Percentiles rank a stretch among this genome's conserved stretches.
These are phyloP conservation scores for Malassezia brasiliensis DNA, from an alignment of 1,284 basidiomycete species.

Conservation along the genomic window DNA sequence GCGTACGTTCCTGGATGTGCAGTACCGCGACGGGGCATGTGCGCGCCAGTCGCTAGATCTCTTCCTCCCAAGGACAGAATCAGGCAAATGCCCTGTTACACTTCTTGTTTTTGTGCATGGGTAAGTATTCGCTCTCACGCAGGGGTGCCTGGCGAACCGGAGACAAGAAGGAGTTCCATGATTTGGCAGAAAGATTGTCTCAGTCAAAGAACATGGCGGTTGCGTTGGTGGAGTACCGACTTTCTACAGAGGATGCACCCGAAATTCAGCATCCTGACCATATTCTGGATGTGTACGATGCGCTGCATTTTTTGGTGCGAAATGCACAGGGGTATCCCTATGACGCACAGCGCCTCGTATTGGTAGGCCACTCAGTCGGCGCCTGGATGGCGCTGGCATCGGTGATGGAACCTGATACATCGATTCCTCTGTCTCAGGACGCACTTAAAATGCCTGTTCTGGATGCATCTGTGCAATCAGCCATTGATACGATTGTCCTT, in stretches of 20 bases:
- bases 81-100: neutral
- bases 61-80: neutral
- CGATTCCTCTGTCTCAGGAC: neutral
- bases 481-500: neutral
- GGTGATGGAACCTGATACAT: neutral
- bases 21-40: neutral
- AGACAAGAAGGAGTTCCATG: neutral
- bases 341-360: neutral
- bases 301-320: neutral
- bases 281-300: neutral
- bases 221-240: neutral
- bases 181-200: neutral
- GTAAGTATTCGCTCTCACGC: neutral
- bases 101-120: slow-evolving; percentile 9
- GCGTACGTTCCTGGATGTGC: neutral
- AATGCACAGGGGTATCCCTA: neutral
- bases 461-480: neutral
- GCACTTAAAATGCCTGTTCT: neutral
- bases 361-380: slow-evolving; percentile 4
- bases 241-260: neutral
- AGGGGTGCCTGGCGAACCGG: slow-evolving; percentile 1
- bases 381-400: slow-evolving; percentile 2
- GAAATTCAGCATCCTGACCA: neutral
- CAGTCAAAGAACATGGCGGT: neutral
- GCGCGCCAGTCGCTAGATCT: neutral